Percentiles rank a stretch among this genome's conserved stretches.
Evolutionary conservation across 306 rosid species (phyloP).

Genomic region (Canavalia gladiata): DNA sequence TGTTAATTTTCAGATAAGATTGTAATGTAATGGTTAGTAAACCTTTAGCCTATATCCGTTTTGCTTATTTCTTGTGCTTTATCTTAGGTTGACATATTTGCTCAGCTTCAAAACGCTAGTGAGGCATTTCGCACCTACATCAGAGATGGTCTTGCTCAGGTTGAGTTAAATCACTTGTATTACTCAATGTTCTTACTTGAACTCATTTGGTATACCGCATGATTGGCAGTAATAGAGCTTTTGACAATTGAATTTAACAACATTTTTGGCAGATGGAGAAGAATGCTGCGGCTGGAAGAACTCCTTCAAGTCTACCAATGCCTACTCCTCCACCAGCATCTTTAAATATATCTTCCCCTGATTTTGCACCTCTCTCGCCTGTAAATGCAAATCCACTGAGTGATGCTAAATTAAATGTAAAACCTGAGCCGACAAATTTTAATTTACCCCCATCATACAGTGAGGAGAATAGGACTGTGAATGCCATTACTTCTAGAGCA

Average conservation of each 20-base stretch:
- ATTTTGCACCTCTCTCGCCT: conserved; percentile 88
- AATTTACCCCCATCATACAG: conserved; percentile 79
- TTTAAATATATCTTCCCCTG: conserved; percentile 81
- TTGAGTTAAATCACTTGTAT: conserved; percentile 45
- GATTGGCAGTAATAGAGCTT: conserved; percentile 13
- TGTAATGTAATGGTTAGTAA: not conserved
- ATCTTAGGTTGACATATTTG: conserved; percentile 91
- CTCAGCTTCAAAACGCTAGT: conserved; percentile 98
- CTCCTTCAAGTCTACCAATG: conserved; percentile 93
- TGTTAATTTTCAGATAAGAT: conserved; percentile 6
- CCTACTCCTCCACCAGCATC: conserved; percentile 97
- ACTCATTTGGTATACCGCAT: not conserved
- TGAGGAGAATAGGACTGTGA: conserved; percentile 74
- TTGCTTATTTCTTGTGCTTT: conserved; percentile 31
- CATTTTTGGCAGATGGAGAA: conserved; percentile 84
- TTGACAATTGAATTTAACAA: conserved; percentile 37
- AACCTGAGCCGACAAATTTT: conserved; percentile 84
- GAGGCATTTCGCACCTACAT: conserved; percentile 99
- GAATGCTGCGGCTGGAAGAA: conserved; percentile 98
- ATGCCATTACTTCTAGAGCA: conserved; percentile 70
- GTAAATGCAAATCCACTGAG: conserved; percentile 79
- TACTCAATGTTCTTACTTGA: conserved; percentile 26
- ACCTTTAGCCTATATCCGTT: not conserved
- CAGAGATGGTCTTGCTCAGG: conserved; percentile 98
- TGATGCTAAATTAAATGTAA: conserved; percentile 74